Base-by-base conservation (phyloP, 495 filamentous ascomycete genomes). In the Amniculicola lignicola region DNA sequence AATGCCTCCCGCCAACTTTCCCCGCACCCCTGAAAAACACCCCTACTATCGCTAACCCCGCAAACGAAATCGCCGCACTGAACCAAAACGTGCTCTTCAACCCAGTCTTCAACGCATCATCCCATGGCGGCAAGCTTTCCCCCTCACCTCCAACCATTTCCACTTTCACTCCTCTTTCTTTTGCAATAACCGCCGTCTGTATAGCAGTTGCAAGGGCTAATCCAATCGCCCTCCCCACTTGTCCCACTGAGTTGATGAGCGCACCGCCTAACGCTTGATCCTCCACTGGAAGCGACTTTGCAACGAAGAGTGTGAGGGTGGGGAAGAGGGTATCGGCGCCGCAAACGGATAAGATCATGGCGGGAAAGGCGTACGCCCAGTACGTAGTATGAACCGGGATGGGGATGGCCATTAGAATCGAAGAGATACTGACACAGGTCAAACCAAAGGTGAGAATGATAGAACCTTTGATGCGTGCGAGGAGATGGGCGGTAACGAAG, bases 231-330 rank as follows among this genome's bases (percentile, higher is more conserved):
- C 82, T 63, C 0, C 82, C 82, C 3, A 83, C 55, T 47, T 82
- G 79, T 0, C 76, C 79, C 45, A 80, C 77, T 0, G 82, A 73
- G 48, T 83, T 84, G 54, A 84, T 76, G 10, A 84, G 69, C 0
- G 78, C 82, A 0, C 81, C 82, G 2, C 80, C 80, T 1, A 85
- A 51, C 0, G 80, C 78, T 59, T 84, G 82, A 47, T 84, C 81
- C 21, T 78, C 75, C n/a, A 74, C 69, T 11, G 81, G 78, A 10
- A 86, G 66, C 3, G 73, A 70, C 46, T 77, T 75, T 1, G 79
- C 79, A 0, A 77, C 83, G 65, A 82, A 84, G 6, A 86, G 69
- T 0, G 79, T 79, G 15, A 84, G 63, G 23, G 73, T 74, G 10
- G 81, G 82, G 70, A 77, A 84, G 0, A 80, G 67, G 1, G 76